Percentiles rank a stretch among this genome's conserved stretches.
Evolutionary conservation across 108 stramenopile species (phyloP).

Genomic region (Cyclostephanos tholiformis): DNA sequence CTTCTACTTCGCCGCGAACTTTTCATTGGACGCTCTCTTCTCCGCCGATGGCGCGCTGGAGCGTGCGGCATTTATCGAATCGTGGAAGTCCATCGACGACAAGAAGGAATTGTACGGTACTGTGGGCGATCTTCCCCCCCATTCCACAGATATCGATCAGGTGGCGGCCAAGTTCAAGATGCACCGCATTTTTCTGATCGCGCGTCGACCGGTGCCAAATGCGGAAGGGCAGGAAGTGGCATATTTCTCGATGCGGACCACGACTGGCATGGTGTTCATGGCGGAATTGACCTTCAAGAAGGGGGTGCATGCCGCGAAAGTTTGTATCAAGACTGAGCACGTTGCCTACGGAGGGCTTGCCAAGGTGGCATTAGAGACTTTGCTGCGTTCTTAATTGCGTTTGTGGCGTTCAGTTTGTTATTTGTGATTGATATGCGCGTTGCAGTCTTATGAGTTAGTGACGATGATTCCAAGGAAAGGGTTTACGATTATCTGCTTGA

Average conservation of each 20-base stretch:
- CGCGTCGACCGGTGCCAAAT: constrained; percentile 91
- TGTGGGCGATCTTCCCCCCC: constrained; percentile 69
- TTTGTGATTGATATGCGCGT: background rate
- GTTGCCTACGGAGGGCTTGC: constrained; percentile 72
- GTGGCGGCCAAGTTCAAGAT: constrained; percentile 80
- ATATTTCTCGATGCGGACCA: constrained; percentile 87
- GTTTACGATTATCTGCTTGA: background rate
- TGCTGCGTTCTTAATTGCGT: constrained; percentile 57
- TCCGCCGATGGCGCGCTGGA: constrained; percentile 78
- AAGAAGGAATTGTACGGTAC: constrained; percentile 85
- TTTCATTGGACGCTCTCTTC: constrained; percentile 83
- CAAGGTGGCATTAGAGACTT: constrained; percentile 77
- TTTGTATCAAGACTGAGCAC: constrained; percentile 88
- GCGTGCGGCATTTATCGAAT: constrained; percentile 76
- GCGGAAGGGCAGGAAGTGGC: constrained; percentile 91
- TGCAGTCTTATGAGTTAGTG: background rate
- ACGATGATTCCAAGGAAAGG: background rate
- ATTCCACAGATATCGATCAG: constrained; percentile 75
- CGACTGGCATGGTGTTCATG: constrained; percentile 79
- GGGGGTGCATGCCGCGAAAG: constrained; percentile 90
- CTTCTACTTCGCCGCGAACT: constrained; percentile 90
- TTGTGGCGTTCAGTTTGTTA: background rate
- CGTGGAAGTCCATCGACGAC: constrained; percentile 91
- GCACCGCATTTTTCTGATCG: constrained; percentile 88
- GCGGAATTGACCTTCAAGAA: constrained; percentile 94